phyloP scores from a whole-genome alignment of 805 yeast species.

The Barnettozyma wickerhamii region DNA sequence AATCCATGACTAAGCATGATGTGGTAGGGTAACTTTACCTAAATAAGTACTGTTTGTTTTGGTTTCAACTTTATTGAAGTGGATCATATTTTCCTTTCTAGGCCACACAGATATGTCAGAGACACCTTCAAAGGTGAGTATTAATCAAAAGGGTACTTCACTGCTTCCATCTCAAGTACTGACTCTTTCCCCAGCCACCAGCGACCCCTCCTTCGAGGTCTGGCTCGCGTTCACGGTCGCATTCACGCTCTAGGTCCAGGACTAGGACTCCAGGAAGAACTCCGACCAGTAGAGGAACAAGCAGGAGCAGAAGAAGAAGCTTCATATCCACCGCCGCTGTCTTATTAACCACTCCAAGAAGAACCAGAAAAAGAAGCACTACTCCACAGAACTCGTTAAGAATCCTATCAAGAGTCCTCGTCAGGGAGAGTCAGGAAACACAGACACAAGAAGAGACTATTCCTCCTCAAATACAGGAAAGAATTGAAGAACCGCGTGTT shows the following conservation, averaged over 20 bases:
- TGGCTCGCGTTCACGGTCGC: not conserved
- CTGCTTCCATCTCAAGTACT: too few relatives aligned
- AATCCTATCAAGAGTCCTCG: constrained; percentile 20
- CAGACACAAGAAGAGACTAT: not conserved
- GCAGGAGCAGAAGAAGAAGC: constrained; percentile 22
- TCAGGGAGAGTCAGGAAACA: constrained; percentile 4
- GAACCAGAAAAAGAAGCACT: constrained; percentile 16
- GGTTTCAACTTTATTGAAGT: not conserved
- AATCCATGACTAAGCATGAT: too few relatives aligned
- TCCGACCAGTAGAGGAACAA: constrained; percentile 20
- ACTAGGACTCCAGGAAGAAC: constrained; percentile 12
- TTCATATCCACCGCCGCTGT: constrained; percentile 20
- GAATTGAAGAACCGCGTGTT: not conserved
- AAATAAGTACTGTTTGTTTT: not conserved
- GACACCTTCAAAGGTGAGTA: constrained; percentile 6
- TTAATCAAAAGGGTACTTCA: too few relatives aligned
- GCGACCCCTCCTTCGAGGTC: constrained; percentile 4
- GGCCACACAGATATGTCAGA: constrained; percentile 1
- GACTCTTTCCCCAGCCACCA: not conserved
- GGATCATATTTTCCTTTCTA: not conserved
- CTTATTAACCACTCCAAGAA: constrained; percentile 17
- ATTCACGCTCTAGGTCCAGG: constrained; percentile 13
- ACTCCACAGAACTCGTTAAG: constrained; percentile 23
- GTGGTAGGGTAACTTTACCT: not conserved
- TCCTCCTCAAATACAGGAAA: too few relatives aligned